Evolutionary conservation across 257 asterid species (phyloP).

Genomic region (Gentiana straminea): DNA sequence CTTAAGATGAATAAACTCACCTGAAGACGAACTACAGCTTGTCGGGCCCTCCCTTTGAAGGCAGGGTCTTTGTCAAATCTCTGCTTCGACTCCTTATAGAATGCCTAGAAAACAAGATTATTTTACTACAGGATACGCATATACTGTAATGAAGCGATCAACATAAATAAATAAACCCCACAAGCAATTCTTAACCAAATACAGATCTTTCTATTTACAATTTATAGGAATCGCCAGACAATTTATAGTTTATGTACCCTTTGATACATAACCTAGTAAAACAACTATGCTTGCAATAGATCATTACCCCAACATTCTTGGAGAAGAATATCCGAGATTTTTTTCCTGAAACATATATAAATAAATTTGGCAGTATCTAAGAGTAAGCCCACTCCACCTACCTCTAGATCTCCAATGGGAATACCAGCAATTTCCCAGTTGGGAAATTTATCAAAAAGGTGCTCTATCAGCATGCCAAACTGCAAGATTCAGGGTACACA

Average conservation of each 20-base stretch:
- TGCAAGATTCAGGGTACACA: conserved; percentile 19
- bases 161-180: neutral
- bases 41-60: conserved; percentile 82
- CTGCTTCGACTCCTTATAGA: conserved; percentile 81
- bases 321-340: neutral
- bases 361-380: neutral
- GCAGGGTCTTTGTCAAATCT: conserved; percentile 70
- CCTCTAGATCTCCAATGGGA: conserved; percentile 90
- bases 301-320: neutral
- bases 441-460: conserved; percentile 60
- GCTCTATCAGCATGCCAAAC: conserved; percentile 93
- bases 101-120: conserved; percentile 32
- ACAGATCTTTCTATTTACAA: no score
- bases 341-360: neutral
- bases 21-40: conserved; percentile 95
- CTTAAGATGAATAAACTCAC: conserved; percentile 22
- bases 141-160: no score
- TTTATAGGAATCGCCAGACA: no score
- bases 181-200: neutral
- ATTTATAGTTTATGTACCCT: no score
- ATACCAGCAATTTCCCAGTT: conserved; percentile 46
- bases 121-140: neutral
- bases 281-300: no score
- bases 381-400: conserved; percentile 17
- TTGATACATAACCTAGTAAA: neutral